Conservation (phyloP, 495 filamentous ascomycete genomes). For the Penicillium steckii region DNA sequence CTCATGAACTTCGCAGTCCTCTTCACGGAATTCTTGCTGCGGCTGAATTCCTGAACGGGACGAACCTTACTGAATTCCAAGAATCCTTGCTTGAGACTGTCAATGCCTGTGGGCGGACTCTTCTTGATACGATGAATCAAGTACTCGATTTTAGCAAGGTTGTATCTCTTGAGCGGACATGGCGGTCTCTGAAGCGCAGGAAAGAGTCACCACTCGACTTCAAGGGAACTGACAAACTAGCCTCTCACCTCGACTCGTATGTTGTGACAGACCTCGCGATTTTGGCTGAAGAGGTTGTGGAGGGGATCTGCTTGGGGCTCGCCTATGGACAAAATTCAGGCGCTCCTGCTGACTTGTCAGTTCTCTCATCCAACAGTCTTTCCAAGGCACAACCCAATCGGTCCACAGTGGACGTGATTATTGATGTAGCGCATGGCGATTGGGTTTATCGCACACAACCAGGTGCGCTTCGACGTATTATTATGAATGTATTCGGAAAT, state of each 20-base stretch:
- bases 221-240: conserved; percentile 31
- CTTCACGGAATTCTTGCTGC: conserved; percentile 74
- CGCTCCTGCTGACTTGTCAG: conserved; percentile 26
- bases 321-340: conserved; percentile 37
- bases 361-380: conserved; percentile 12
- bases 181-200: conserved; percentile 37
- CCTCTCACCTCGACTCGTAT: conserved; percentile 45
- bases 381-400: conserved; percentile 5
- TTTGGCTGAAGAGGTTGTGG: conserved; percentile 49
- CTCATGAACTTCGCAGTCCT: conserved; percentile 76
- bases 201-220: conserved; percentile 29
- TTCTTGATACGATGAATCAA: conserved; percentile 79
- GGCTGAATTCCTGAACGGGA: conserved; percentile 62
- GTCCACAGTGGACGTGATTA: conserved; percentile 52
- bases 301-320: conserved; percentile 54
- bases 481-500: conserved; percentile 84
- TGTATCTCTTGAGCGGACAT: conserved; percentile 51
- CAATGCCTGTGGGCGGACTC: conserved; percentile 69
- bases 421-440: conserved; percentile 61
- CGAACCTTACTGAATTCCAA: conserved; percentile 52
- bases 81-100: conserved; percentile 69
- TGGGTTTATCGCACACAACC: conserved; percentile 69
- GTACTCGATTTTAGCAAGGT: conserved; percentile 73
- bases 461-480: conserved; percentile 68
- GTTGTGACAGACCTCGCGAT: conserved; percentile 44